Percentiles rank a stretch among this genome's conserved stretches.
Conservation (phyloP, 2,329 filamentous ascomycete species). For the Drechslerella dactyloides region DNA sequence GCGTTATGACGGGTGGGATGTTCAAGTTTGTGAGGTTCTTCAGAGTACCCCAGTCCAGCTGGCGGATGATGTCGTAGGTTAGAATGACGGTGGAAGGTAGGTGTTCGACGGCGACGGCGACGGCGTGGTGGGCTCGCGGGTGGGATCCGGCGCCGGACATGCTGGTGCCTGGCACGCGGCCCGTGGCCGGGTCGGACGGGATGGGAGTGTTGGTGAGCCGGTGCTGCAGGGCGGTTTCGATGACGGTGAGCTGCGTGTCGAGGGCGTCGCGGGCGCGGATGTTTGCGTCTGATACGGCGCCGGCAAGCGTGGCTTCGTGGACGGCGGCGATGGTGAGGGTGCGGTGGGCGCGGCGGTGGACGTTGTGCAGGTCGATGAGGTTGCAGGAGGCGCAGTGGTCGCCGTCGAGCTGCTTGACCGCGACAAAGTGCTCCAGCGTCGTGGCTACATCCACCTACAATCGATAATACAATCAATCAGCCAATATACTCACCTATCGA, state of each 20-base stretch:
- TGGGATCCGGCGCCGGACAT: neutral
- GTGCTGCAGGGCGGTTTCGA: slow-evolving; percentile 1
- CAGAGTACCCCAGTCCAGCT: neutral
- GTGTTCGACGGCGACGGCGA: slow-evolving; percentile 5
- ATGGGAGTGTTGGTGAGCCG: neutral
- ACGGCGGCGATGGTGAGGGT: neutral
- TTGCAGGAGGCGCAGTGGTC: slow-evolving; percentile 20
- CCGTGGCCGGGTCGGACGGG: neutral
- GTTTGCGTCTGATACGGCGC: neutral
- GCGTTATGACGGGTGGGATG: slow-evolving; percentile 9
- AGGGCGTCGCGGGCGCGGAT: neutral
- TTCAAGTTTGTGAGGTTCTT: slow-evolving; percentile 12
- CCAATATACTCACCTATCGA: neutral
- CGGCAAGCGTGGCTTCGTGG: neutral
- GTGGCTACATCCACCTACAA: neutral
- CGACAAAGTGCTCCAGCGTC: slow-evolving; percentile 14
- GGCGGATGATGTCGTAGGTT: slow-evolving; percentile 13
- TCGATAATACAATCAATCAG: neutral
- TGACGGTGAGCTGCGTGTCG: neutral
- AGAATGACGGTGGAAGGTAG: slow-evolving; percentile 19
- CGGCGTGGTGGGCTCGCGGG: neutral
- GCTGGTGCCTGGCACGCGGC: neutral
- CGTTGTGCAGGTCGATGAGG: slow-evolving; percentile 16
- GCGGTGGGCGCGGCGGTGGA: neutral
- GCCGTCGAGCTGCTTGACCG: neutral